Evolutionary conservation across 2,329 filamentous ascomycete genomes (phyloP).

Genomic region (Aspergillus sojae): DNA sequence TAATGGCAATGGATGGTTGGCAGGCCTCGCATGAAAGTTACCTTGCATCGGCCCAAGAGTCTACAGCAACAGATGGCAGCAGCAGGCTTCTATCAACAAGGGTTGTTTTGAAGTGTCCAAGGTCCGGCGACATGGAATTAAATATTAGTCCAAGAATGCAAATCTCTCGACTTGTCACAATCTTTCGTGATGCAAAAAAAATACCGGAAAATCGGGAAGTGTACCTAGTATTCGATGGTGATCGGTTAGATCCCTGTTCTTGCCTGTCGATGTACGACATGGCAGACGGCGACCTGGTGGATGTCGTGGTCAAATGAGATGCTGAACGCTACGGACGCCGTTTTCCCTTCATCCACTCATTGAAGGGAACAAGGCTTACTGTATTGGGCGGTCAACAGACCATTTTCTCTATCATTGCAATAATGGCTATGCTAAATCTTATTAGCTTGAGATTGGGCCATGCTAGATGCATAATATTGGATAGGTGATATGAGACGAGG

Average conservation of each 20-base stretch:
- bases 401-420: not conserved
- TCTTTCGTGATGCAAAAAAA: conserved; percentile 60
- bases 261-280: conserved; percentile 70
- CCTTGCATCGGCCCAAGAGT: not conserved
- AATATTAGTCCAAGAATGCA: conserved; percentile 52
- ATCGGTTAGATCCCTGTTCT: conserved; percentile 62
- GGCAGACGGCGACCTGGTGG: conserved; percentile 72
- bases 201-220: conserved; percentile 59
- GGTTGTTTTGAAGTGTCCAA: conserved; percentile 56
- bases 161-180: conserved; percentile 63
- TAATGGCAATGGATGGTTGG: conserved; percentile 7
- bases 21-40: conserved; percentile 3
- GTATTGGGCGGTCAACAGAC: not conserved
- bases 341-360: not conserved
- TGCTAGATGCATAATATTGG: not conserved
- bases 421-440: not conserved
- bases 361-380: not conserved
- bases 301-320: conserved; percentile 66
- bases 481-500: not conserved
- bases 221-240: conserved; percentile 74
- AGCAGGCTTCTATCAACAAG: conserved; percentile 41
- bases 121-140: conserved; percentile 54
- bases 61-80: conserved; percentile 14
- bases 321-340: not conserved
- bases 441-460: not conserved